Evolutionary conservation across 148 eudicot species (phyloP).

Genomic region (Pouteria glomerata): DNA sequence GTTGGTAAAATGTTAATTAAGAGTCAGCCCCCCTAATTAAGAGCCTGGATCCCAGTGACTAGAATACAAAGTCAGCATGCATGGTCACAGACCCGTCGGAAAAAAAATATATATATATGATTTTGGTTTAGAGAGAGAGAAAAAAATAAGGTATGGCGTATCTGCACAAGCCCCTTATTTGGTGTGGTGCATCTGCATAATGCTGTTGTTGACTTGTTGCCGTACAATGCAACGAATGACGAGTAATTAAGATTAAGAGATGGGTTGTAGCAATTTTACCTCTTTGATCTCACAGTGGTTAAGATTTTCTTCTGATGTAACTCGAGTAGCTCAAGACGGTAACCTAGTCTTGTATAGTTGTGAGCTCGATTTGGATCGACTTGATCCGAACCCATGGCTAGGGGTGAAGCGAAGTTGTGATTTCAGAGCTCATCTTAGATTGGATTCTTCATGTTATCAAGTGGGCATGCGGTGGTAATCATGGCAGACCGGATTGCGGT

Average conservation of each 20-base stretch:
- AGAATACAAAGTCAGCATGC: too few relatives aligned
- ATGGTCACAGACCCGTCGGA: too few relatives aligned
- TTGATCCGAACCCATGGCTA: slow-evolving; percentile 10
- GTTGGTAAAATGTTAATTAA: too few relatives aligned
- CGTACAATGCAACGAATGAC: slow-evolving; percentile 9
- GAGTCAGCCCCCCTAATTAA: too few relatives aligned
- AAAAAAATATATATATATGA: too few relatives aligned
- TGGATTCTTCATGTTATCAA: neutral
- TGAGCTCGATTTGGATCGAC: slow-evolving; percentile 12
- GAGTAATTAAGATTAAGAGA: slow-evolving; percentile 15
- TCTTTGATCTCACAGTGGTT: neutral
- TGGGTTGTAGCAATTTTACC: neutral
- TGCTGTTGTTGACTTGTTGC: neutral
- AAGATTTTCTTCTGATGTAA: neutral
- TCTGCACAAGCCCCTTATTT: too few relatives aligned
- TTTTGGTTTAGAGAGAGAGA: too few relatives aligned
- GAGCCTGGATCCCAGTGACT: too few relatives aligned
- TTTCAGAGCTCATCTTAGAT: neutral
- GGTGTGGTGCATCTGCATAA: too few relatives aligned
- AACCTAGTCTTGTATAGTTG: slow-evolving; percentile 4
- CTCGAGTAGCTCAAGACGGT: slow-evolving; percentile 6
- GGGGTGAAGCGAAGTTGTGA: neutral
- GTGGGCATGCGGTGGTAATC: slow-evolving; percentile 18
- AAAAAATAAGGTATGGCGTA: too few relatives aligned
- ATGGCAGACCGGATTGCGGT: slow-evolving; percentile 15